Conservation (phyloP, 2,329 filamentous ascomycete species). For the Ophiocordyceps camponoti-leonardi region DNA sequence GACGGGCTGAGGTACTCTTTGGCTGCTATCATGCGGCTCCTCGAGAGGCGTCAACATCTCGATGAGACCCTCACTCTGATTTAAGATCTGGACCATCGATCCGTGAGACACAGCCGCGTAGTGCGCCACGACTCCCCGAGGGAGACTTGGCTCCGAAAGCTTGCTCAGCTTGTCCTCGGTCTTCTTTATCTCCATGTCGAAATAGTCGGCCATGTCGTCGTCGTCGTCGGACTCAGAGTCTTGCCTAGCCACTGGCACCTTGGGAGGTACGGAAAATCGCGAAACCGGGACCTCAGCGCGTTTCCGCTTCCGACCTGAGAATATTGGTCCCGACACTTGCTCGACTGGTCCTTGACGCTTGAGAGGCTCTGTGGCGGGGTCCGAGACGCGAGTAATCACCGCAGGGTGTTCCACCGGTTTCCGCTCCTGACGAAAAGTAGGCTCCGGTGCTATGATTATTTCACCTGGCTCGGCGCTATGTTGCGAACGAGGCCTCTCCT, state of each 20-base stretch:
- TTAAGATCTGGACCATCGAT: slow-evolving; percentile 28
- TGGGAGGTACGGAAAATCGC: slow-evolving; percentile 22
- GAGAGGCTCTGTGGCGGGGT: not conserved
- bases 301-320: slow-evolving; percentile 9
- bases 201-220: slow-evolving; percentile 40
- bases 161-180: slow-evolving; percentile 30
- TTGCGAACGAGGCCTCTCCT: slow-evolving; percentile 19
- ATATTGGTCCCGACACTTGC: not conserved
- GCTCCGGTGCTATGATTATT: slow-evolving; percentile 22
- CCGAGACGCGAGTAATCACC: not conserved
- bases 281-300: slow-evolving; percentile 15
- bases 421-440: slow-evolving; percentile 16
- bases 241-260: slow-evolving; percentile 13
- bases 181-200: slow-evolving; percentile 33
- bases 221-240: slow-evolving; percentile 36
- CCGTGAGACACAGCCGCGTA: slow-evolving; percentile 31
- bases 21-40: slow-evolving; percentile 3
- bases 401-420: not conserved
- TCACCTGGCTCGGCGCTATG: slow-evolving; percentile 30
- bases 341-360: not conserved
- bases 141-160: slow-evolving; percentile 22
- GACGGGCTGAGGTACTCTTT: not conserved
- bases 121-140: slow-evolving; percentile 23
- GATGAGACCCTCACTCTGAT: slow-evolving; percentile 23
- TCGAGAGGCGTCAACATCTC: slow-evolving; percentile 20